Evolutionary conservation across 495 filamentous ascomycete genomes (phyloP), one percentile per base, ranked within the genome.

Genomic region (Aspergillus ostianus): DNA sequence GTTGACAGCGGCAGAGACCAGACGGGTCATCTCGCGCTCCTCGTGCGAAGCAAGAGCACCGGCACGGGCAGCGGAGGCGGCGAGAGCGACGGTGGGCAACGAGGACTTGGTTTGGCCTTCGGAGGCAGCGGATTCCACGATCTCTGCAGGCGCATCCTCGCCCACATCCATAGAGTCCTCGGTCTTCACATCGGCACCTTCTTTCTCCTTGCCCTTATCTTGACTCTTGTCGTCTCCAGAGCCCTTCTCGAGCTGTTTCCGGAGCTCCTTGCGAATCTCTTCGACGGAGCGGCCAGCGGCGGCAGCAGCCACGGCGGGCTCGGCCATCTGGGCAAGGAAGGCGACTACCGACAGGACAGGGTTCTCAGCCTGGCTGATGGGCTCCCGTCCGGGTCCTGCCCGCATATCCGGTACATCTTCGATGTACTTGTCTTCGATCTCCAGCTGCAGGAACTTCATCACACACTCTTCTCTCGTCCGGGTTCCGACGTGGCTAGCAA

Each of bases 401-500:
- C 91, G 79, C 32, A 84, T 77, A 50, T 85, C 84, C 0, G 85
- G 84, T 64, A 92, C 84, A 15, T 90, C 85, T 52, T 94, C 90
- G 10, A 93, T 76, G 61, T 93, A 96, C 62, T 92, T 91, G 72
- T 93, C 91, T 68, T 93, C 91, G 58, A 96, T 94, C 54, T 93
- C 91, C 26, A 93, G 76, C 67, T 95, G 90, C 61, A 98, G 76
- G 80, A 98, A 98, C 69, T 96, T 93, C 66, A 97, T 78, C 26
- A 97, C 92, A 73, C 94, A 98, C 76, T 98, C 91, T 75, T 98
- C 94, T 44, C 90, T 82, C n/a, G 91, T 96, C 48, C 92, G 84
- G 3, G 90, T 92, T 32, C 90, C 90, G 27, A 98, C 94, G 65
- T 96, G 89, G 59, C 91, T 91, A 0, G 94, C 85, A 58, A 98